Percentiles rank a stretch among this genome's conserved stretches.
phyloP scores from a whole-genome alignment of 2,329 filamentous ascomycete genomes.

The Cytospora chrysosperma region DNA sequence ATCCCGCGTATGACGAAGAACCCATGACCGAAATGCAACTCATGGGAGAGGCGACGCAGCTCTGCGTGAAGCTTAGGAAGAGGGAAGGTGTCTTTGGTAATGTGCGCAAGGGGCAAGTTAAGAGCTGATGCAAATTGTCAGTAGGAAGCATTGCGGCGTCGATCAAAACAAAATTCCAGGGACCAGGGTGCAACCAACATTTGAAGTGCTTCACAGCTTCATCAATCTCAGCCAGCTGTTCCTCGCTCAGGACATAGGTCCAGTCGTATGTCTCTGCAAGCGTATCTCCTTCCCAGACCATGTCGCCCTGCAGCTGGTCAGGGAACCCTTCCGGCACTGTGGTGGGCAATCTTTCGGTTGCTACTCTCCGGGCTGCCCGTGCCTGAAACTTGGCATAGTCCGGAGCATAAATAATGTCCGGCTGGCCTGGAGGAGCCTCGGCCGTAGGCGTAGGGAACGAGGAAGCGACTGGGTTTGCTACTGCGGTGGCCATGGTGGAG shows the following conservation, averaged over 20 bases:
- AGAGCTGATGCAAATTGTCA: slow-evolving; percentile 32
- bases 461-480: neutral
- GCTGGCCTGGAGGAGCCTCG: slow-evolving; percentile 45
- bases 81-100: slow-evolving; percentile 54
- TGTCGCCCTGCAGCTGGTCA: slow-evolving; percentile 42
- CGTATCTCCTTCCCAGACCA: slow-evolving; percentile 58
- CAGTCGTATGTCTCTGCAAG: slow-evolving; percentile 51
- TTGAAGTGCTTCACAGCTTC: slow-evolving; percentile 43
- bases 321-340: slow-evolving; percentile 53
- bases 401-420: slow-evolving; percentile 59
- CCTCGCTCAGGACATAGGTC: slow-evolving; percentile 48
- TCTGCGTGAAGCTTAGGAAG: slow-evolving; percentile 49
- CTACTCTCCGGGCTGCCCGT: slow-evolving; percentile 45
- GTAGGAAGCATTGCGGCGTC: neutral
- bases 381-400: slow-evolving; percentile 53
- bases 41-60: slow-evolving; percentile 51
- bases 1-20: slow-evolving; percentile 63
- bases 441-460: slow-evolving; percentile 17
- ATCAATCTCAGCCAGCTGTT: slow-evolving; percentile 51
- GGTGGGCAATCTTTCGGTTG: slow-evolving; percentile 40
- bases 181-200: slow-evolving; percentile 29
- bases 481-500: slow-evolving; percentile 7
- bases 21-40: slow-evolving; percentile 57
- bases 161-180: too few species aligned
- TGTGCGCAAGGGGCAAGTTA: slow-evolving; percentile 38